A percentile compares a stretch with the other conserved stretches of the same genome.
These are phyloP conservation scores for Bruguiera sexangula DNA, from an alignment of 345 rosid species.

Conservation along the genomic window DNA sequence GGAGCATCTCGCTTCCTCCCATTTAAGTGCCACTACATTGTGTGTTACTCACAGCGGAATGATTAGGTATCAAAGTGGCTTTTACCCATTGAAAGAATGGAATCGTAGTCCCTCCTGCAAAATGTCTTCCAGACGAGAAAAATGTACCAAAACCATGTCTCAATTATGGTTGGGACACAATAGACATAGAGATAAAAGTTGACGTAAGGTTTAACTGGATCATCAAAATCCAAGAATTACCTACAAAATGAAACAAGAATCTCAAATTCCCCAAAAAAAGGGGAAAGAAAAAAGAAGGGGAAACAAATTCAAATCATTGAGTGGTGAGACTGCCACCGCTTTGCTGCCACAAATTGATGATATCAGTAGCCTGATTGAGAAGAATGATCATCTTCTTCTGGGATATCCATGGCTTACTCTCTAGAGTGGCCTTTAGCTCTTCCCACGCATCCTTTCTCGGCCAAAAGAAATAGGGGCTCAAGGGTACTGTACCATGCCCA, in stretches of 20 bases:
- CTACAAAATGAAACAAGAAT: neutral
- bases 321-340: slow-evolving; percentile 62
- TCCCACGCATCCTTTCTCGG: slow-evolving; percentile 88
- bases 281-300: too few relatives aligned
- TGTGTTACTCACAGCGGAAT: too few relatives aligned
- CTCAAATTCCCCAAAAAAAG: neutral
- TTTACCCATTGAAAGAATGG: too few relatives aligned
- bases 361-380: slow-evolving; percentile 81
- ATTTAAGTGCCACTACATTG: too few relatives aligned
- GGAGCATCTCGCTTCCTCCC: too few relatives aligned
- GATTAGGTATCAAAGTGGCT: too few relatives aligned
- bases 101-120: too few relatives aligned
- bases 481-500: slow-evolving; percentile 67
- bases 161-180: too few relatives aligned
- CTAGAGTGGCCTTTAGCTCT: slow-evolving; percentile 67
- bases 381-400: slow-evolving; percentile 79
- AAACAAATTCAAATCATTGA: neutral
- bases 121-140: too few relatives aligned
- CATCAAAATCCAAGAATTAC: too few relatives aligned
- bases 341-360: slow-evolving; percentile 86
- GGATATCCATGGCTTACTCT: slow-evolving; percentile 76
- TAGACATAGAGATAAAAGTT: neutral
- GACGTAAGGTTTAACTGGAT: too few relatives aligned
- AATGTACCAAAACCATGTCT: too few relatives aligned
- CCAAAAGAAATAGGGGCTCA: slow-evolving; percentile 81